Evolutionary conservation across 345 rosid genomes (phyloP), one percentile per base, ranked within the genome.

Genomic region (Populus pruinosa): DNA sequence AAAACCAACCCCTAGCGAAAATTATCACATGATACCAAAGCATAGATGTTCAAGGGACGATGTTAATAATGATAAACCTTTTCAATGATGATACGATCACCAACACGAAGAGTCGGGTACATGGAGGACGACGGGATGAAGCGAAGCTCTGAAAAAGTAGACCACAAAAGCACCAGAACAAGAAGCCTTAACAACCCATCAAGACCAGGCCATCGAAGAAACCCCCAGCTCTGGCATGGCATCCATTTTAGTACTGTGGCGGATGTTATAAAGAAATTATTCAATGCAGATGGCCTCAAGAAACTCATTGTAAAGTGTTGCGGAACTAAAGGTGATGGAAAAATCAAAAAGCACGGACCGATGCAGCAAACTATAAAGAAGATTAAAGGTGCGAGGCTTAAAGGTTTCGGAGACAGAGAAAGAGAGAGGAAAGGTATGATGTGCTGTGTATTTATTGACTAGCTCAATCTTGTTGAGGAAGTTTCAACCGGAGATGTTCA

Each of bases 151-250:
- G 82, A 80, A 70, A 78, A 82, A 41, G 80, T 79, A 50, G 88
- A 77, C 90, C 87, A 82, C 53, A 84, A 67, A 78, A 86, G 86
- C 14, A 74, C 27, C 41, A 79, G 11, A 70, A 83, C 69, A 6
- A 83, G 20, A 49, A 79, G 69, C 49, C 83, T 80, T 38, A 85
- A 63, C 55, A 75, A 62, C 21, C 86, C 86, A 70, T 85, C 88
- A 39, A 81, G 36, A 25, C 85, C 88, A 9, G 89, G 86, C 85
- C 88, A 83, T 36, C 83, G 81, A 20, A 83, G 86, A 74, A 85
- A 83, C 18, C 81, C 86, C 82, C 78, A 81, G 73, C 77, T 87
- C 80, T 85, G 88, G 78, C 87, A 82, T 11, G 84, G 90, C 86
- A 85, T 78, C 90, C 90, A 85, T 76, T 41, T 70, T 5, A 69